These are phyloP conservation scores for Rubia tinctorum DNA, from an alignment of 305 asterid species.

Conservation along the genomic window DNA sequence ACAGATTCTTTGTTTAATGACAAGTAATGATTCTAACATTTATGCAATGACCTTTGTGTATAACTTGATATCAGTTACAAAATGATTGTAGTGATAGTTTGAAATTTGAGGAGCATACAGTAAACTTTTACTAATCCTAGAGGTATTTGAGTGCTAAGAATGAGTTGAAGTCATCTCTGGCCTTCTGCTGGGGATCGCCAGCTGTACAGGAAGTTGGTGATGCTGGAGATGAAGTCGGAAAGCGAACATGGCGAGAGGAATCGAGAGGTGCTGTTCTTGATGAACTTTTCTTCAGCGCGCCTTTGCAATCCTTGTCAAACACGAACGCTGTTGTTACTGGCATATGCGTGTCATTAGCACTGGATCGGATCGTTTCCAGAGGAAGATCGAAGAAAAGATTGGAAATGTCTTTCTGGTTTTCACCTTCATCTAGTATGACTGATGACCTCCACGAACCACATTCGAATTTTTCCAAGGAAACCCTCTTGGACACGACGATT, in stretches of 20 bases:
- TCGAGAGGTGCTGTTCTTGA: slow-evolving; percentile 27
- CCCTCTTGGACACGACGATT: slow-evolving; percentile 46
- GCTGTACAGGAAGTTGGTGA: slow-evolving; percentile 42
- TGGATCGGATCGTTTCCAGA: slow-evolving; percentile 60
- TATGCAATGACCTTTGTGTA: neutral
- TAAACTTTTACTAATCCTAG: neutral
- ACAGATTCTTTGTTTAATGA: neutral
- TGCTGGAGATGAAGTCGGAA: slow-evolving; percentile 50
- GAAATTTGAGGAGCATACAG: no score
- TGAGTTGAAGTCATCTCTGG: slow-evolving; percentile 61
- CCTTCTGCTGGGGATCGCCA: slow-evolving; percentile 33
- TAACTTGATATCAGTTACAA: neutral
- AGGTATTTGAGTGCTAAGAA: slow-evolving; percentile 39
- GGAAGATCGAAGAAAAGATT: slow-evolving; percentile 79
- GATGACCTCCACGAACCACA: slow-evolving; percentile 91
- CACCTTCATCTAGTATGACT: slow-evolving; percentile 36
- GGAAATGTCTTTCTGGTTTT: slow-evolving; percentile 30
- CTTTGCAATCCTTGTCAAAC: slow-evolving; percentile 55
- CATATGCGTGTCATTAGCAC: slow-evolving; percentile 43
- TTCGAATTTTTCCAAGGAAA: slow-evolving; percentile 75
- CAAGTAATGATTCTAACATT: neutral
- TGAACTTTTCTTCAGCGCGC: slow-evolving; percentile 48
- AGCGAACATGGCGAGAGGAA: slow-evolving; percentile 65
- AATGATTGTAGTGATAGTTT: neutral
- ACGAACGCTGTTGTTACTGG: slow-evolving; percentile 65